A percentile compares a stretch with the other conserved stretches of the same genome.
These are phyloP conservation scores for Tolypocladium guangdongense DNA, from an alignment of 2,329 filamentous ascomycete genomes.

Conservation along the genomic window DNA sequence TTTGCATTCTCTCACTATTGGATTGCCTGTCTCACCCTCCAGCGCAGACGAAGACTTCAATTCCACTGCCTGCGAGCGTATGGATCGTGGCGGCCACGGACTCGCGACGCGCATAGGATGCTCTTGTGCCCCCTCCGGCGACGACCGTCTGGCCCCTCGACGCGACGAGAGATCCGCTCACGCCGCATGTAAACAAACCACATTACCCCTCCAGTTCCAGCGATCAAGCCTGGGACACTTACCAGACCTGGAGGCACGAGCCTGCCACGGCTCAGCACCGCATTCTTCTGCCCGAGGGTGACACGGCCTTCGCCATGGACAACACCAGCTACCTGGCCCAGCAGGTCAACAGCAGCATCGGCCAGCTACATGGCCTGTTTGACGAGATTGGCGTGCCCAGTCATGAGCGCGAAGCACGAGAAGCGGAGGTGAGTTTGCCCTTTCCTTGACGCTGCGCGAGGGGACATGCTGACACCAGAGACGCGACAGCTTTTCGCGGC, in stretches of 20 bases:
- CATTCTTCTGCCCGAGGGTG: neutral
- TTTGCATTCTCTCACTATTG: neutral
- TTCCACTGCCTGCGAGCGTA: neutral
- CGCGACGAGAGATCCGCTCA: neutral
- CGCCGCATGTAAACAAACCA: neutral
- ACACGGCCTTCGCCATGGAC: conserved; percentile 1
- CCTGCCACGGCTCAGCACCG: neutral
- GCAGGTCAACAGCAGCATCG: conserved; percentile 90
- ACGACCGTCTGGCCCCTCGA: neutral
- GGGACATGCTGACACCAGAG: neutral
- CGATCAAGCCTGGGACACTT: too few species aligned
- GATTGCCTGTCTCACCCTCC: neutral
- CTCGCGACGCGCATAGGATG: neutral
- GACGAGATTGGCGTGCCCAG: conserved; percentile 94
- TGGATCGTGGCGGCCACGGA: neutral
- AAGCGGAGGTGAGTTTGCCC: conserved; percentile 58
- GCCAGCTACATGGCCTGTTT: conserved; percentile 86
- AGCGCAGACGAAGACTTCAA: neutral
- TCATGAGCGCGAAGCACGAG: conserved; percentile 83
- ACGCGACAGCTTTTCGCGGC: conserved; percentile 68
- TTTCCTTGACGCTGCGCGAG: too few species aligned
- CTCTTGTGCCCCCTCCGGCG: neutral
- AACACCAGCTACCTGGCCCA: conserved; percentile 88
- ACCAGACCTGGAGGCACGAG: neutral
- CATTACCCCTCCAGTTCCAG: neutral